These are phyloP conservation scores for Biscogniauxia sp. DNA, from an alignment of 2,329 filamentous ascomycete species.

Conservation along the genomic window DNA sequence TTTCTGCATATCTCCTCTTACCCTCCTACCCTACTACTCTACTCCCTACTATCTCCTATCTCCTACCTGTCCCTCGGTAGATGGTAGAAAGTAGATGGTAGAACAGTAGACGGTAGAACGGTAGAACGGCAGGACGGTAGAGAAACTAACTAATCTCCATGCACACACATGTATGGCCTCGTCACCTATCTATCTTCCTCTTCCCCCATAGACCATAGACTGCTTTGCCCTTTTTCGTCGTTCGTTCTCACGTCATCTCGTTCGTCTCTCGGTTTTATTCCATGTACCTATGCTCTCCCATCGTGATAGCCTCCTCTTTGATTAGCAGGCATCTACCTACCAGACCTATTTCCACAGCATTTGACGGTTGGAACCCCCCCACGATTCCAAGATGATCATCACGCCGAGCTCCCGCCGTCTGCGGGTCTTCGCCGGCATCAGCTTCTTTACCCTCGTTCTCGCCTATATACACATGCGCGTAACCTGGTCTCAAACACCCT, in stretches of 20 bases:
- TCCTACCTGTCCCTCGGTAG: too few species aligned
- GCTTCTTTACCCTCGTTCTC: slow-evolving; percentile 22
- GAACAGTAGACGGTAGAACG: too few species aligned
- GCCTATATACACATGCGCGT: slow-evolving; percentile 27
- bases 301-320: background rate
- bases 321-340: slow-evolving; percentile 8
- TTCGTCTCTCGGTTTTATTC: background rate
- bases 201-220: background rate
- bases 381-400: slow-evolving; percentile 26
- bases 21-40: too few species aligned
- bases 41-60: background rate
- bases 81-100: too few species aligned
- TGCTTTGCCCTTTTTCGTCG: background rate
- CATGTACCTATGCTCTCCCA: background rate
- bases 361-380: background rate
- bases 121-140: too few species aligned
- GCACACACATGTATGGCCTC: background rate
- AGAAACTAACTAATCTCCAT: background rate
- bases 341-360: slow-evolving; percentile 1
- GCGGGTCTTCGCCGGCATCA: slow-evolving; percentile 27
- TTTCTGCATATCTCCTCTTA: too few species aligned
- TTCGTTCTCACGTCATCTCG: background rate
- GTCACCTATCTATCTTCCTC: background rate
- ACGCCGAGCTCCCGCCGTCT: slow-evolving; percentile 30
- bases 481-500: slow-evolving; percentile 24